Base-by-base conservation (phyloP, 1,139 yeast species). In the Arxiozyma slooffiae region DNA sequence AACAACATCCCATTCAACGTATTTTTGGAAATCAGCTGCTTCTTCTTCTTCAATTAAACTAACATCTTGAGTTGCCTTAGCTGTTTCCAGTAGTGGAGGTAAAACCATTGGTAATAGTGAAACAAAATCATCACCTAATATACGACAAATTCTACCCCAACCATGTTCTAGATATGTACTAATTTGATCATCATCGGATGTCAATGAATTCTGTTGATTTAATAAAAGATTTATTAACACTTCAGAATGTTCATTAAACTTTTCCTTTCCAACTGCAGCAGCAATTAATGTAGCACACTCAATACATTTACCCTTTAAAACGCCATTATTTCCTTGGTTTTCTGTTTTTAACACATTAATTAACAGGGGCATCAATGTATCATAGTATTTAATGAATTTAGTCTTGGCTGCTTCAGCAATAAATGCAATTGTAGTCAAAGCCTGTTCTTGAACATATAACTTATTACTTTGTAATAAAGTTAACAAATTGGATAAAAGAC, bases 321-420 rank as follows among this genome's bases (percentile, higher is more conserved):
- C 71, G 57, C 95, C 78, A 67, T 84, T 84, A 59, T 87, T 95
- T 48, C 79, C 80, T 47, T 88, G 94, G 68, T 85, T 78, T 57
- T 88, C 95, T 8, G 92, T 74, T 58, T 76, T 79, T 70, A 92
- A 74, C 22, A 92, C 96, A 56, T 83, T 81, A 52, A 89, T 74
- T 56, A 92, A 75, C 58, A 89, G 72, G 11, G 97, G 97, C 95
- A 94, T 92, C 66, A 92, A 77, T 5, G 97, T 85, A 66, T 89
- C 97, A 66, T 90, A 92, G 67, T 92, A 92, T 70, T 90, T 90
- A 60, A 82, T 77, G 65, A 92, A 92, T 65, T 85, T 85, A 59
- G 78, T 78, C 67, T 89, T 89, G 2, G 98, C 97, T n/a, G 97
- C 95, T 70, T 92, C 98, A 1, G 98, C 98, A 58, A 92, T 92